Percentiles rank a stretch among this genome's conserved stretches.
These are phyloP conservation scores for Plantago elongata DNA, from an alignment of 257 asterid species.

Conservation along the genomic window DNA sequence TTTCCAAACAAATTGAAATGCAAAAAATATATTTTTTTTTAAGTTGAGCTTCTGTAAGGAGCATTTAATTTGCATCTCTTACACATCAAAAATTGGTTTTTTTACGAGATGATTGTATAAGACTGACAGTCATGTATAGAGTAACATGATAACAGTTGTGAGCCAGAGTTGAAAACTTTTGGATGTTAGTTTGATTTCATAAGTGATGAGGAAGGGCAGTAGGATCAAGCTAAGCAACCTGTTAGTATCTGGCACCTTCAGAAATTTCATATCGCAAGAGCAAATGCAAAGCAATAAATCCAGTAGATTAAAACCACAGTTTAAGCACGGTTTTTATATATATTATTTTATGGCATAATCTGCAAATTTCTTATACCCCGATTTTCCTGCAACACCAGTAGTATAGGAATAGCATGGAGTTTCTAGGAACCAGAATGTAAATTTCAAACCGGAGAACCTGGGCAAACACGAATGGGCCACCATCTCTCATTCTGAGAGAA, in stretches of 20 bases:
- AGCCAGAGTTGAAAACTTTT: too few species aligned
- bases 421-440: background rate
- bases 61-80: background rate
- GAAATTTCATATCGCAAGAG: too few species aligned
- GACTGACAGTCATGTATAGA: background rate
- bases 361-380: too few species aligned
- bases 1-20: background rate
- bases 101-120: background rate
- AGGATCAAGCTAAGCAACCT: too few species aligned
- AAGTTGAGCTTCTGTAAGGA: background rate
- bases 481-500: constrained; percentile 94
- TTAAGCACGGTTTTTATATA: too few species aligned
- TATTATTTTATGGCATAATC: too few species aligned
- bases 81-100: background rate
- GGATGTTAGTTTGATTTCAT: too few species aligned
- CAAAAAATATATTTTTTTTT: background rate
- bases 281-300: too few species aligned
- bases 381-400: background rate
- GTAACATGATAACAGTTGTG: background rate
- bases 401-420: background rate
- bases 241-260: too few species aligned
- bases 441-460: constrained; percentile 45
- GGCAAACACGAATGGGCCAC: constrained; percentile 92
- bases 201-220: too few species aligned
- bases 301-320: too few species aligned